Base-by-base conservation (phyloP, 2,329 filamentous ascomycete genomes). In the Polychaeton citri region DNA sequence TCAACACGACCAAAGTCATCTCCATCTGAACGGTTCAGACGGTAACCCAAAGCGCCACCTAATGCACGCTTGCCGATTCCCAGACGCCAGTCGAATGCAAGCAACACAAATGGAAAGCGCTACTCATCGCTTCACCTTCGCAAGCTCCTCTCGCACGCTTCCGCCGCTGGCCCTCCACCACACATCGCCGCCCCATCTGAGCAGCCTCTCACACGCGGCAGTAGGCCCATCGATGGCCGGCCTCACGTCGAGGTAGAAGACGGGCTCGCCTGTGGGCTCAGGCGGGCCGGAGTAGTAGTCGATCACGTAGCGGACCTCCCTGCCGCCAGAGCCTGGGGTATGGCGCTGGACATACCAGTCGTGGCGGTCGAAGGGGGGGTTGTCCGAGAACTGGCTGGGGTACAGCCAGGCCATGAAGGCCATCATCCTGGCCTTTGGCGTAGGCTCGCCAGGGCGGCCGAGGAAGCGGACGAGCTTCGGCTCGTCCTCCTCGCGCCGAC, bases 201-300 rank as follows among this genome's bases (percentile, higher is more conserved):
- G 75, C 41, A 86, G 61, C 35, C 90, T 72, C 66, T 96, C 90
- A 3, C 78, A 74, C 1, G 85, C 81, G 18, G 79, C 79, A 1
- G 74, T 79, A 3, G 86, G 86, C 0, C 83, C 84, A 57, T 81
- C 77, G 30, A 94, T 63, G 3, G 90, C 90, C 2, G 90, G 90
- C 43, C 90, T 73, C 15, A 98, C 90, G 54, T 98, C 90, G 37
- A 98, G 74, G 58, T 79, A 95, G 64, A 98, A 98, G 5, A 96
- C 86, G 2, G 90, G 88, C 55, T 95, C 85, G 20, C 87, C 90
- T 0, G 75, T 82, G 2, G 79, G 75, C 52, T 92, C 85, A 1
- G 81, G 79, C 17, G 79, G 77, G 5, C 78, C 88, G 21, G 81
- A 79, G 60, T 96, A 96, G 62, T 94, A 96, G 60, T 98, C 90